Base-by-base conservation (phyloP, 2,329 filamentous ascomycete genomes). In the Aspergillus sp. region DNA sequence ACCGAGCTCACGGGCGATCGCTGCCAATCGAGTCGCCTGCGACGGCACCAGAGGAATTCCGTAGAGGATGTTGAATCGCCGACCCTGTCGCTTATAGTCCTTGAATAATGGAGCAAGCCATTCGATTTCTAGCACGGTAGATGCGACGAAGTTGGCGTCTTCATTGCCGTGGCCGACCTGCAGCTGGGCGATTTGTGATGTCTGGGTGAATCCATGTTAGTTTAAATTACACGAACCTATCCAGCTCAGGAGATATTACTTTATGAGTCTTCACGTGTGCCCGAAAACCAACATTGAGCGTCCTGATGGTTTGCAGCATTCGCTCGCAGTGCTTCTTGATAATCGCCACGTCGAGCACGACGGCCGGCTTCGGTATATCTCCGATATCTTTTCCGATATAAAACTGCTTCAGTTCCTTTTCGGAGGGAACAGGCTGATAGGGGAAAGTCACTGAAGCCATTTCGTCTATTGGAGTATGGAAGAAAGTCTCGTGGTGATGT, bases 221-320 rank as follows among this genome's bases (percentile, higher is more conserved):
- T 25, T 23, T 4, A 13, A 23, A 13, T 9, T 27, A 7, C 12
- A 15, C 22, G 12, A 20, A 3, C 10, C n/a, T 9, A 5, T 42
- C 20, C 4, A 7, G 17, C 10, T 9, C 5, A 13, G 6, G 7
- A 1, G 0, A 3, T 47, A 60, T 47, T 67, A 84, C 85, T 73
- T 93, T 93, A 66, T 93, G 88, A 19, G 86, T 90, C 69, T 93
- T 93, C 50, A 91, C 81, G 64, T 93, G 88, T 1, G 85, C 83
- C 49, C 88, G 75, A 72, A 88, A 91, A 5, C 76, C 77, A 20
- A 90, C 73, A 0, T 76, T 73, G 12, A 90, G 68, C 44, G 70
- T 68, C 37, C 76, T 64, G 12, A 79, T 77, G 0, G 85, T 79
- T 10, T 81, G 72, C 5, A 89, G 77, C 85, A 93, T 90, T 32